A percentile compares a stretch with the other conserved stretches of the same genome.
Evolutionary conservation across 495 filamentous ascomycete genomes (phyloP).

Genomic region (Tuber aestivum): DNA sequence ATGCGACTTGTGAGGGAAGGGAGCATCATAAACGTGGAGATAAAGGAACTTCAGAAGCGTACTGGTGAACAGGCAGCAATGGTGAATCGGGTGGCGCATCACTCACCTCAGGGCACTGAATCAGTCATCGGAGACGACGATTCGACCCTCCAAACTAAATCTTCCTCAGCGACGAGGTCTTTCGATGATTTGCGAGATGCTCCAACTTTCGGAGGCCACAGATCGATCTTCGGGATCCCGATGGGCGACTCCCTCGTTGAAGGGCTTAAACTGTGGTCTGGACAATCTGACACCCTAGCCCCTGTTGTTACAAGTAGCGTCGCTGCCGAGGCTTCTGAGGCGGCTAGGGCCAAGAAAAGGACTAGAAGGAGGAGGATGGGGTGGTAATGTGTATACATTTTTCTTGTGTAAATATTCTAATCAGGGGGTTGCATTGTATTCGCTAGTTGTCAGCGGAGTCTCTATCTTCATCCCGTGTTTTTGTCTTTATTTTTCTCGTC

Average conservation of each 20-base stretch:
- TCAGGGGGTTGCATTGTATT: not conserved
- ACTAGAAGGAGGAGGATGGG: not conserved
- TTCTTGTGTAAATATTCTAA: not conserved
- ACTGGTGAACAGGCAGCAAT: not conserved
- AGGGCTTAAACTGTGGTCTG: not conserved
- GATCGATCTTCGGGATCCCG: not conserved
- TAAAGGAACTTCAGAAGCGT: conserved; percentile 4
- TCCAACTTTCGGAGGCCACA: not conserved
- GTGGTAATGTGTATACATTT: not conserved
- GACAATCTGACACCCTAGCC: not conserved
- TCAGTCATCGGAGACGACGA: not conserved
- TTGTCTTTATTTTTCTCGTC: not conserved
- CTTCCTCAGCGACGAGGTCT: conserved; percentile 1
- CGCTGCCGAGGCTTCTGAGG: not conserved
- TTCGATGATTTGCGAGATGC: not conserved
- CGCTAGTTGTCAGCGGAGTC: not conserved
- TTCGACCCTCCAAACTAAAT: not conserved
- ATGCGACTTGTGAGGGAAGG: not conserved
- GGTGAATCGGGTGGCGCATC: not conserved
- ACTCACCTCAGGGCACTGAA: not conserved
- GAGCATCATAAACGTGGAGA: not conserved
- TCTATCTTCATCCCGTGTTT: not conserved
- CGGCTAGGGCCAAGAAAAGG: not conserved
- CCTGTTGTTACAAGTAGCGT: not conserved
- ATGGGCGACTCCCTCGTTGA: not conserved